A percentile compares a stretch with the other conserved stretches of the same genome.
These are phyloP conservation scores for Solanum pennellii DNA, from an alignment of 257 asterid genomes.

Conservation along the genomic window DNA sequence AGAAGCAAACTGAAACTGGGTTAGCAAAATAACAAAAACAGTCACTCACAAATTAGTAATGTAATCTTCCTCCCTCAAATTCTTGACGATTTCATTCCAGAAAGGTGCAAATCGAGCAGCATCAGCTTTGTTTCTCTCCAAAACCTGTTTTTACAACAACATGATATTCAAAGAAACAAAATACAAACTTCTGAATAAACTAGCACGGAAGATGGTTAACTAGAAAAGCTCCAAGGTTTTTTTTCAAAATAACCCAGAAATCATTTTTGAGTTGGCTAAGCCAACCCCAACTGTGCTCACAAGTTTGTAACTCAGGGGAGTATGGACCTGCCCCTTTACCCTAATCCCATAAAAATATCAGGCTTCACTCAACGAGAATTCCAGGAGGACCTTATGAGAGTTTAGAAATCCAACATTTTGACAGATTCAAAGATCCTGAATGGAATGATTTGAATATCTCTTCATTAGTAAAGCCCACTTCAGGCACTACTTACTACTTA, in stretches of 20 bases:
- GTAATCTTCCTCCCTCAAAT: conserved; percentile 93
- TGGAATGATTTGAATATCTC: neutral
- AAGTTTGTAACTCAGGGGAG: neutral
- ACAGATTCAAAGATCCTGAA: neutral
- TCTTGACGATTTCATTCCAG: conserved; percentile 88
- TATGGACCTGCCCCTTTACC: neutral
- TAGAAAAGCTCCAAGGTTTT: neutral
- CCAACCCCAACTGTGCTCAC: neutral
- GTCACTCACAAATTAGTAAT: conserved; percentile 57
- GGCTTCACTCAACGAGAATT: neutral
- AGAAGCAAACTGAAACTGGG: conserved; percentile 12
- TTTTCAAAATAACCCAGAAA: neutral
- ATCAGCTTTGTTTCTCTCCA: conserved; percentile 49
- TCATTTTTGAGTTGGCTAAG: neutral
- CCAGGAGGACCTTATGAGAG: neutral
- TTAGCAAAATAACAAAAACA: conserved; percentile 1
- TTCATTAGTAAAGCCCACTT: neutral
- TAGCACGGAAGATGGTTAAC: neutral
- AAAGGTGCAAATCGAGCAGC: conserved; percentile 94
- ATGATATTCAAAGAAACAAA: conserved; percentile 1
- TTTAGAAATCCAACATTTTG: neutral
- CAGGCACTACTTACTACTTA: neutral
- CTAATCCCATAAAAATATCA: neutral
- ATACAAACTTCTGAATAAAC: neutral
- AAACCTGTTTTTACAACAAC: conserved; percentile 31